Base-by-base conservation (phyloP, 2,329 filamentous ascomycete genomes). In the Pseudonectria foliicola region DNA sequence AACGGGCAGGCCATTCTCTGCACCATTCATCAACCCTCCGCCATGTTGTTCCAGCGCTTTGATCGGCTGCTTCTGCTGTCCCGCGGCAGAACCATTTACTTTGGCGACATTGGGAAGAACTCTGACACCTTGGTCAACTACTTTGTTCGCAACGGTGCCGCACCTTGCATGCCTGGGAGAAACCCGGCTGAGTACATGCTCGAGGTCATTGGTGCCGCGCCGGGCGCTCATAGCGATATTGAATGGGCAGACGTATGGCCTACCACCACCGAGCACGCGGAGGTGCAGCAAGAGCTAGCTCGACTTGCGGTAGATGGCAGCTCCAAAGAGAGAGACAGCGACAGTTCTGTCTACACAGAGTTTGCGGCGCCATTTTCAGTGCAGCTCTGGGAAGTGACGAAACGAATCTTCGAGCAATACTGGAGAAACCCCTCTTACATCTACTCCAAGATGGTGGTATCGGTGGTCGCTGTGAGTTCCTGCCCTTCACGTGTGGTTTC, bases 361-460 rank as follows among this genome's bases (percentile, higher is more conserved):
- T 87, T 85, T 42, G 83, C 84, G 1, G 80, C 80, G 14, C 75
- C 81, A 0, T 81, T 86, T 49, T 45, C 35, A 2, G 49, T 62
- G 5, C 84, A 89, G 49, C 57, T 85, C 7, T 63, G 60, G 27
- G 67, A 77, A 40, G 78, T 80, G 25, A 71, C 72, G 8, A 53
- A 67, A 27, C 80, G 83, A 41, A 77, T 85, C 10, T 86, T 85
- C 58, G 70, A 82, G 50, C 83, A 88, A 55, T 85, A 85, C 65
- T 89, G 84, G 82, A 75, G 84, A 33, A 84, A 73, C 1, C 84
- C 84, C 0, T 68, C 73, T 2, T 89, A 88, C 60, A 80, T 89
- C 50, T 86, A 83, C 61, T 75, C 77, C 35, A 88, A 88, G 61
- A 49, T 71, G 2, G 57, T 70, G 2, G 71, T 85, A 14, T 77